Percentiles rank a stretch among this genome's conserved stretches.
Conservation (phyloP, 345 rosid genomes). For the Melastoma malabathricum region DNA sequence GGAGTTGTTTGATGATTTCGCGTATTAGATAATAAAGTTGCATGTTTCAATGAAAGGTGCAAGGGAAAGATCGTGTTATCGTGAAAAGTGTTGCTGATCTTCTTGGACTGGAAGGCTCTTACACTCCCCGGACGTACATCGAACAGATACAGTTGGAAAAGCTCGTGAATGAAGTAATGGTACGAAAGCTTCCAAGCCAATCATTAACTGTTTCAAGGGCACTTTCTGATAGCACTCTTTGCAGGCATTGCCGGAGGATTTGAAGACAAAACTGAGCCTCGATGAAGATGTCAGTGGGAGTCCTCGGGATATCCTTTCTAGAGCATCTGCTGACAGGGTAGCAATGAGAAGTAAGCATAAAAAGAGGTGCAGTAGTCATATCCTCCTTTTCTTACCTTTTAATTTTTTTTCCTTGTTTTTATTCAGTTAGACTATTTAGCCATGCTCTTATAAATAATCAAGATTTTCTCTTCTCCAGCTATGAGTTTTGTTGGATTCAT, state of each 20-base stretch:
- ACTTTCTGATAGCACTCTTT: neutral
- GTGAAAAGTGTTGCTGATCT: constrained; percentile 56
- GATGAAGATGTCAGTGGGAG: constrained; percentile 76
- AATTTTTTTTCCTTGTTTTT: neutral
- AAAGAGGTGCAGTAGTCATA: constrained; percentile 37
- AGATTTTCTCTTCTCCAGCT: no score
- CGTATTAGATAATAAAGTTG: constrained; percentile 1
- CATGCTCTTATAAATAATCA: no score
- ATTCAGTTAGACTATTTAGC: neutral
- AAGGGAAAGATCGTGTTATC: constrained; percentile 73
- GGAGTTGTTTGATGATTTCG: neutral
- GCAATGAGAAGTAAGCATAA: constrained; percentile 58
- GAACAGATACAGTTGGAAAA: constrained; percentile 88
- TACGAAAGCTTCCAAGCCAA: constrained; percentile 20
- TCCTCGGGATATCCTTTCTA: constrained; percentile 66
- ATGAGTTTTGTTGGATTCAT: no score
- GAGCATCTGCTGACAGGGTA: constrained; percentile 59
- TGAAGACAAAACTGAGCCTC: constrained; percentile 67
- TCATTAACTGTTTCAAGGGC: neutral
- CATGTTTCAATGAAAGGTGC: constrained; percentile 46
- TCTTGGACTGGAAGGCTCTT: constrained; percentile 77
- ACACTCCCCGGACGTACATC: constrained; percentile 69
- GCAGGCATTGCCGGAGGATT: constrained; percentile 78
- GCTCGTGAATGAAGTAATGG: constrained; percentile 77
- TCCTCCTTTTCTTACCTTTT: constrained; percentile 3